Base-by-base conservation (phyloP, 305 asterid genomes). In the Andrographis paniculata region DNA sequence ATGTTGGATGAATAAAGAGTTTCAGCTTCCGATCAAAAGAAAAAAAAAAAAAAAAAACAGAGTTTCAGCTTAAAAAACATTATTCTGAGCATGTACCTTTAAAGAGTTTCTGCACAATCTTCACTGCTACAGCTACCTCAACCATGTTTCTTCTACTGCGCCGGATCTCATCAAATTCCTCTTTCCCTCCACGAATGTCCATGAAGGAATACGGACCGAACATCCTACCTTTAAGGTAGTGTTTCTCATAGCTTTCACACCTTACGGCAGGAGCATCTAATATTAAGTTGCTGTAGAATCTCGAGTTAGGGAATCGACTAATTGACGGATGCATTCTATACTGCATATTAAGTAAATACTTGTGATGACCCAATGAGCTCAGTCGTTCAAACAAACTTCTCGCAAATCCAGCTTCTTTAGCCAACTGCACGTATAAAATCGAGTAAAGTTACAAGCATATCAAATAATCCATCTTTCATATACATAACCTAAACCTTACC, bases 291-390 rank as follows among this genome's bases (percentile, higher is more conserved):
- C 0, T 14, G 40, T 85, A 85, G 63, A 85, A 82, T 12, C 50
- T 60, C 33, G 67, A 52, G 73, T 77, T 85, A 9, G 94, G 95
- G 49, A 85, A 85, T 21, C 27, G 35, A 33, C 91, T 82, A 14
- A 85, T 85, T 17, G 74, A 56, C 28, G 91, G 94, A 64, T 85
- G 94, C 94, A 85, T 85, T 23, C 87, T 62, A 60, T 85, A 85
- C 38, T 82, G 94, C 53, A 67, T 42, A 53, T 73, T 62, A 41
- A 85, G 91, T 47, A 82, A 60, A 38, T 73, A 79, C 72, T 73
- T 76, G 22, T 63, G 48, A 51, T 70, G 83, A 9, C 74, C 87
- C 50, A 82, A 28, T 10, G 60, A 69, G 62, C 85, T 71, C 61
- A 82, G 54, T 49, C 95, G 72, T 69, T 68, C 87, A 59, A 85